Evolutionary conservation across 306 rosid genomes (phyloP).

Genomic region (Cyclanthera cordifolia): DNA sequence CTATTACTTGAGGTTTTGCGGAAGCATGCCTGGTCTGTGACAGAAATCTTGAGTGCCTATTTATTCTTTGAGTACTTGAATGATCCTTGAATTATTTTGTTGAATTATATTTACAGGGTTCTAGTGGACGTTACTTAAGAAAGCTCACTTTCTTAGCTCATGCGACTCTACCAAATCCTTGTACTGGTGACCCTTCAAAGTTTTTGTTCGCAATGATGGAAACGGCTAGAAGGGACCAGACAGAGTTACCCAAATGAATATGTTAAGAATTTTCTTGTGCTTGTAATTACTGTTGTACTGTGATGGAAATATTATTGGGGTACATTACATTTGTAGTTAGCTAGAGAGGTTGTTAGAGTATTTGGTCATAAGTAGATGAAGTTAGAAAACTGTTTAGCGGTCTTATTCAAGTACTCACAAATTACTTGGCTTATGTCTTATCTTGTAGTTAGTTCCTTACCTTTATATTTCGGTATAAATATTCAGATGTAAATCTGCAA

Average conservation of each 20-base stretch:
- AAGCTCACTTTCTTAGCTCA: slow-evolving; percentile 91
- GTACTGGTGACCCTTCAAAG: slow-evolving; percentile 44
- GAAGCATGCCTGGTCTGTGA: slow-evolving; percentile 74
- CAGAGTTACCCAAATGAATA: slow-evolving; percentile 70
- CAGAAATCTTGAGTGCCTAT: neutral
- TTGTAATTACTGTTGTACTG: neutral
- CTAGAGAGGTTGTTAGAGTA: neutral
- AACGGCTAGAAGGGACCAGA: slow-evolving; percentile 66
- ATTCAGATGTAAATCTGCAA: neutral
- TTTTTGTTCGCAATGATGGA: slow-evolving; percentile 66
- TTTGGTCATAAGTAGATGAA: neutral
- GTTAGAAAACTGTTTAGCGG: neutral
- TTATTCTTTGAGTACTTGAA: slow-evolving; percentile 7
- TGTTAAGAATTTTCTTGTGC: neutral
- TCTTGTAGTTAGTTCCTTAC: no score
- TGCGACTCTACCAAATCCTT: slow-evolving; percentile 60
- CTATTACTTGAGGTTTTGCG: slow-evolving; percentile 63
- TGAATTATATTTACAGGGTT: slow-evolving; percentile 39
- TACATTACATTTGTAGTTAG: neutral
- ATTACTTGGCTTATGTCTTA: no score
- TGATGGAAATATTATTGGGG: neutral
- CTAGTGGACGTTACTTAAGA: slow-evolving; percentile 84
- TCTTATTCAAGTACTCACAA: no score
- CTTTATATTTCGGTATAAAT: neutral
- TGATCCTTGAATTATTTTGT: neutral